A percentile compares a stretch with the other conserved stretches of the same genome.
These are phyloP conservation scores for Entelexis sorbosivorans DNA, from an alignment of 1,139 yeast genomes.

Conservation along the genomic window DNA sequence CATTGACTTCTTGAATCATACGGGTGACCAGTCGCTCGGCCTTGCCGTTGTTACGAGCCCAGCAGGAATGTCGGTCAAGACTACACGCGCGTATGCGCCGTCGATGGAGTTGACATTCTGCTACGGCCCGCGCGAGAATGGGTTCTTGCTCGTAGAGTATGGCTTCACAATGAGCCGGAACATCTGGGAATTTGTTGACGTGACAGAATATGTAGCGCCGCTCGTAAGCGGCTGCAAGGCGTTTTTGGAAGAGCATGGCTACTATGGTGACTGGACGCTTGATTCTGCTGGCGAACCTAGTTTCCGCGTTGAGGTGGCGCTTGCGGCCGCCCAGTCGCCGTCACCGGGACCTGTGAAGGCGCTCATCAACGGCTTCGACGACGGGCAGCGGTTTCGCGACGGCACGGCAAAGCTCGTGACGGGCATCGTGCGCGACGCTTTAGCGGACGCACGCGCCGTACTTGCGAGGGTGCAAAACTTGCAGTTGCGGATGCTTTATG, in stretches of 20 bases:
- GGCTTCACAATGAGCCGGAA: slow-evolving; percentile 53
- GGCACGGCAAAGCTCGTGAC: background rate
- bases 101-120: slow-evolving; percentile 59
- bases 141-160: slow-evolving; percentile 70
- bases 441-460: background rate
- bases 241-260: slow-evolving; percentile 44
- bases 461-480: background rate
- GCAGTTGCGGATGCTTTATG: background rate
- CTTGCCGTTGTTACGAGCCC: slow-evolving; percentile 40
- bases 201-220: slow-evolving; percentile 31
- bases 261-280: slow-evolving; percentile 65
- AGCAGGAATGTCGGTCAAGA: slow-evolving; percentile 35
- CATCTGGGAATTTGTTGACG: slow-evolving; percentile 60
- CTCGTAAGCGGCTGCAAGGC: slow-evolving; percentile 29
- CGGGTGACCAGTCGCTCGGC: slow-evolving; percentile 26
- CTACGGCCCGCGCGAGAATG: slow-evolving; percentile 84
- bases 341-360: slow-evolving; percentile 7
- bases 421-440: background rate
- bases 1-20: slow-evolving; percentile 80
- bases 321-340: slow-evolving; percentile 37
- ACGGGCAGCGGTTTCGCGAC: slow-evolving; percentile 12
- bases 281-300: slow-evolving; percentile 41
- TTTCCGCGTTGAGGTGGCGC: slow-evolving; percentile 63
- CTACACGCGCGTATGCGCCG: slow-evolving; percentile 32
- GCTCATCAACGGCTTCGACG: slow-evolving; percentile 18